phyloP scores from a whole-genome alignment of 2,329 filamentous ascomycete species.

The Penicillium palitans region DNA sequence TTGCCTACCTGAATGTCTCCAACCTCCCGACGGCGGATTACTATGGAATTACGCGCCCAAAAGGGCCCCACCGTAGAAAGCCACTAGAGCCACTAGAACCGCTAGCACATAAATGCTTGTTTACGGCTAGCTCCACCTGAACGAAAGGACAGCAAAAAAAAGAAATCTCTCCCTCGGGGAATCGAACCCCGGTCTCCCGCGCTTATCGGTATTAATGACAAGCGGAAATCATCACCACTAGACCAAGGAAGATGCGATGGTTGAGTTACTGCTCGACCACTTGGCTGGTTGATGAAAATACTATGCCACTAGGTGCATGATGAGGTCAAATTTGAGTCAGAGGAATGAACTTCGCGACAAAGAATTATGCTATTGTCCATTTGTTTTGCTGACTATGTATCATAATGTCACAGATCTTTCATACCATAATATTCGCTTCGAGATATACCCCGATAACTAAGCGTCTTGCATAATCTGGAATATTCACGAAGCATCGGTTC shows the following conservation, averaged over 20 bases:
- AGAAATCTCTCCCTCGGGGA: conserved; percentile 34
- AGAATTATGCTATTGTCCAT: too few relatives aligned
- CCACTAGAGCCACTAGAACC: too few relatives aligned
- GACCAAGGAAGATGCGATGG: conserved; percentile 28
- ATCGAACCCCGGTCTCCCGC: conserved; percentile 40
- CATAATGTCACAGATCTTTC: background rate
- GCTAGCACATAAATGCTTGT: too few relatives aligned
- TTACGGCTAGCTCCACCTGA: too few relatives aligned
- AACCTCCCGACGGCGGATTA: too few relatives aligned
- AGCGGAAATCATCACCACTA: conserved; percentile 35
- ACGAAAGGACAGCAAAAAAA: conserved; percentile 11
- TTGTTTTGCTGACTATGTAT: too few relatives aligned
- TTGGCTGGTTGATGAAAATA: conserved; percentile 21
- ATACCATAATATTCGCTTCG: conserved; percentile 5
- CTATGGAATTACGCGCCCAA: too few relatives aligned
- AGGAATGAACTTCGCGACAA: too few relatives aligned
- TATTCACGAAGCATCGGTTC: background rate
- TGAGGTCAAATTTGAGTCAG: too few relatives aligned
- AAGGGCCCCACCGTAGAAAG: too few relatives aligned
- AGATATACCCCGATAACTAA: background rate
- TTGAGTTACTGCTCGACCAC: conserved; percentile 28
- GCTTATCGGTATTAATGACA: conserved; percentile 31
- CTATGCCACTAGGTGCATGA: rapidly evolving
- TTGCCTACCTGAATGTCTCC: too few relatives aligned
- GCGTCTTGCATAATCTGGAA: background rate